Percentiles rank a stretch among this genome's conserved stretches.
Conservation (phyloP, 2,329 filamentous ascomycete genomes). For the Arthrobotrys conoides region DNA sequence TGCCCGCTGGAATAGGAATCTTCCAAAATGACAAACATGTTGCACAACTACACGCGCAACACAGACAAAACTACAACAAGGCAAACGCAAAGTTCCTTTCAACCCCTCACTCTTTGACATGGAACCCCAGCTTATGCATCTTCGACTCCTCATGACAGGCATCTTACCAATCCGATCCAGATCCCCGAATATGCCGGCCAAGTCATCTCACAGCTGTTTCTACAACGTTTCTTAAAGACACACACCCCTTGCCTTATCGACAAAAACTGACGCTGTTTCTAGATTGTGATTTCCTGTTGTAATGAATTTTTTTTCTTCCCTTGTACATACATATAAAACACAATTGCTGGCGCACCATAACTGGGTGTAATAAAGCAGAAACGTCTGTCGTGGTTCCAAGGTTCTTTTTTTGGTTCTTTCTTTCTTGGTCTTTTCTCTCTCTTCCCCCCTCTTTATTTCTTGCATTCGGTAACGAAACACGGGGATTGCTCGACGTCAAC, state of each 20-base stretch:
- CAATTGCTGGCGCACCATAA: conserved; percentile 60
- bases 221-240: conserved; percentile 27
- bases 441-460: neutral
- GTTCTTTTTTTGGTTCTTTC: conserved; percentile 36
- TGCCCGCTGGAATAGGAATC: conserved; percentile 13
- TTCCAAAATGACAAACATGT: conserved; percentile 33
- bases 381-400: conserved; percentile 54
- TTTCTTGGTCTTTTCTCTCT: conserved; percentile 28
- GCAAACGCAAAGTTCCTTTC: conserved; percentile 34
- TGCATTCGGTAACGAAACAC: conserved; percentile 16
- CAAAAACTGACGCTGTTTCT: conserved; percentile 30
- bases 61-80: conserved; percentile 36
- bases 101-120: conserved; percentile 9
- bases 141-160: conserved; percentile 33
- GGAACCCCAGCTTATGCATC: conserved; percentile 28
- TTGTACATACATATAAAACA: conserved; percentile 45
- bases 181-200: conserved; percentile 47
- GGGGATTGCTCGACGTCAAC: conserved; percentile 7
- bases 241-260: conserved; percentile 31
- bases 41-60: conserved; percentile 41
- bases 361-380: conserved; percentile 45
- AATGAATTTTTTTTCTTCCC: conserved; percentile 28
- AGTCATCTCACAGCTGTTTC: conserved; percentile 58
- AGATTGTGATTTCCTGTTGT: conserved; percentile 24
- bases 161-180: conserved; percentile 19